Conservation (phyloP, 768 basidiomycete genomes). For the Rhodotorula kratochvilovae region DNA sequence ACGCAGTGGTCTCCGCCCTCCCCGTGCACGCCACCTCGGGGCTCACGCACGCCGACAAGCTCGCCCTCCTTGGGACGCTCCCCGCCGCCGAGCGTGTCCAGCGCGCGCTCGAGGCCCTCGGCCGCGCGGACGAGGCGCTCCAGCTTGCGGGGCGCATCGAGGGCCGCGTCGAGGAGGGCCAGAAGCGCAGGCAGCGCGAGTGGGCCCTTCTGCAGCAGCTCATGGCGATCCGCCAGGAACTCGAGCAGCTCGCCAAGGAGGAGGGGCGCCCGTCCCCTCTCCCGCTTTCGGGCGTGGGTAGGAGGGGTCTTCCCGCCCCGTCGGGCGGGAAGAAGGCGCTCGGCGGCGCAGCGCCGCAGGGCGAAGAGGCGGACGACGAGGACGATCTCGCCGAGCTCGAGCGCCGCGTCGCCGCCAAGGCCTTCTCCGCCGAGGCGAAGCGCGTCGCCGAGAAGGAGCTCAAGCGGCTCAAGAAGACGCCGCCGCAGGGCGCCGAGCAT, state of each 20-base stretch:
- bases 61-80: slow-evolving; percentile 40
- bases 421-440: slow-evolving; percentile 68
- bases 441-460: slow-evolving; percentile 78
- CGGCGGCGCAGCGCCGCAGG: background rate
- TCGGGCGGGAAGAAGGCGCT: background rate
- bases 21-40: slow-evolving; percentile 22
- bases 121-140: slow-evolving; percentile 13
- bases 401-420: slow-evolving; percentile 63
- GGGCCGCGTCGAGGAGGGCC: slow-evolving; percentile 18
- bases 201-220: slow-evolving; percentile 33
- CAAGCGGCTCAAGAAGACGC: slow-evolving; percentile 78
- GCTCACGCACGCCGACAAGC: slow-evolving; percentile 42
- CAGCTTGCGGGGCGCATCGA: slow-evolving; percentile 16
- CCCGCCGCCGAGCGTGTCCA: slow-evolving; percentile 36
- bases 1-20: slow-evolving; percentile 41
- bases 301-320: background rate
- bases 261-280: background rate
- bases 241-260: slow-evolving; percentile 28
- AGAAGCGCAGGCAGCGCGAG: slow-evolving; percentile 21
- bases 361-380: slow-evolving; percentile 71
- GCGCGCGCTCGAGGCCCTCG: slow-evolving; percentile 39
- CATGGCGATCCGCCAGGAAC: slow-evolving; percentile 36
- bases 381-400: slow-evolving; percentile 72
- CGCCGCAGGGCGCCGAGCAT: slow-evolving; percentile 81
- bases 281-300: background rate